These are phyloP conservation scores for Candida cerambycidarum DNA, from an alignment of 805 yeast species.

Conservation along the genomic window DNA sequence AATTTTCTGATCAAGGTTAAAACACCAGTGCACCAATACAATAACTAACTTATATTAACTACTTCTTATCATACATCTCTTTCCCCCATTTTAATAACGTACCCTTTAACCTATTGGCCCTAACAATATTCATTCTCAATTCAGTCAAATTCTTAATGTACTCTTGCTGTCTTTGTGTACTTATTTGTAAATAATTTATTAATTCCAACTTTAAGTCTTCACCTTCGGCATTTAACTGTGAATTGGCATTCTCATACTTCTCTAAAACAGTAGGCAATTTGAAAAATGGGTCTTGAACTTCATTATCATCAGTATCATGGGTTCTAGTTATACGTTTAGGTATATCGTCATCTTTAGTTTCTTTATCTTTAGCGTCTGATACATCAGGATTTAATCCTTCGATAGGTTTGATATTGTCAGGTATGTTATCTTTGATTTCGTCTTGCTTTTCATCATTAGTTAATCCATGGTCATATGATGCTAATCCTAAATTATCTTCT, in stretches of 20 bases:
- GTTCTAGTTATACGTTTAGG: constrained; percentile 11
- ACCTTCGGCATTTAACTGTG: constrained; percentile 23
- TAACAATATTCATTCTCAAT: constrained; percentile 71
- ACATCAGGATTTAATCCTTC: constrained; percentile 3
- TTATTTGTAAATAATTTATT: constrained; percentile 42
- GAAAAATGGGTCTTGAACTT: constrained; percentile 43
- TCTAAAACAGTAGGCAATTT: constrained; percentile 53
- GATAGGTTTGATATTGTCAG: constrained; percentile 11
- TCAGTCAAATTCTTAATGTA: constrained; percentile 75
- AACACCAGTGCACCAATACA: too few relatives aligned
- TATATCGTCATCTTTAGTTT: constrained; percentile 3
- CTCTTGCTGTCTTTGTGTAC: constrained; percentile 63
- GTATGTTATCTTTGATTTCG: constrained; percentile 14
- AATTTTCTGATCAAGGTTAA: too few relatives aligned
- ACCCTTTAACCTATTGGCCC: constrained; percentile 73
- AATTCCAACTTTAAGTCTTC: constrained; percentile 54
- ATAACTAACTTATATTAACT: too few relatives aligned
- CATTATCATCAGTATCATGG: constrained; percentile 14
- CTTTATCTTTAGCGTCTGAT: constrained; percentile 9
- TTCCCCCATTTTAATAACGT: constrained; percentile 79
- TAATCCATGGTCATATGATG: constrained; percentile 68
- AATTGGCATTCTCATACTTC: constrained; percentile 14
- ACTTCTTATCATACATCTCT: constrained; percentile 63
- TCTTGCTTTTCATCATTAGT: constrained; percentile 13
- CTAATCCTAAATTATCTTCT: constrained; percentile 64